Evolutionary conservation across 352 stramenopile species (phyloP).

Genomic region (Phytophthora vignae): DNA sequence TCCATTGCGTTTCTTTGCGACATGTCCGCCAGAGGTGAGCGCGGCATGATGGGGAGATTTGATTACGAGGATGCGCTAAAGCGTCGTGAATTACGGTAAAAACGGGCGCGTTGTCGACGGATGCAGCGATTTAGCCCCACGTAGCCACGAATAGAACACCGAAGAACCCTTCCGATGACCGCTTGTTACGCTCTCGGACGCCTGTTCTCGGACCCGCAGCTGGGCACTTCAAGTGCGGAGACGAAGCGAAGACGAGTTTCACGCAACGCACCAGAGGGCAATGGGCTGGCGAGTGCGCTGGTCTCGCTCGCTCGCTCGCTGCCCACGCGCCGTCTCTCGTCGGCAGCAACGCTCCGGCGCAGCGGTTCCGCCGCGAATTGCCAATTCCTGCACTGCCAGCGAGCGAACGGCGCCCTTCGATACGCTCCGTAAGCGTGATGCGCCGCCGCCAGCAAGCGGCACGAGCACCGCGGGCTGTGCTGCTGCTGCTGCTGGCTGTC

Average conservation of each 20-base stretch:
- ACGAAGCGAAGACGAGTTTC: neutral
- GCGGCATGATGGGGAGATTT: slow-evolving; percentile 15
- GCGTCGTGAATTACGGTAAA: slow-evolving; percentile 9
- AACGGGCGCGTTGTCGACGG: neutral
- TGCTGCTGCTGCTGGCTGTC: neutral
- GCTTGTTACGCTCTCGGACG: slow-evolving; percentile 30
- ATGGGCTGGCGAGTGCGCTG: neutral
- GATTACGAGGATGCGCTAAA: slow-evolving; percentile 28
- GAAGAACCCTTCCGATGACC: slow-evolving; percentile 7
- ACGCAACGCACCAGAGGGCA: neutral
- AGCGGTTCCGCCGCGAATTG: slow-evolving; percentile 4
- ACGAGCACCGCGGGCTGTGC: neutral
- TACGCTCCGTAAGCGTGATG: neutral
- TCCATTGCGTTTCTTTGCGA: slow-evolving; percentile 23
- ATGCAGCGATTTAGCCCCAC: slow-evolving; percentile 10
- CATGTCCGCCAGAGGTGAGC: slow-evolving; percentile 8
- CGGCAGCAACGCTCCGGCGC: neutral
- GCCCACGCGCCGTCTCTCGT: neutral
- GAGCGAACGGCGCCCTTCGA: neutral
- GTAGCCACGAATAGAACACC: slow-evolving; percentile 20
- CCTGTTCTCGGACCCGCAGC: slow-evolving; percentile 24
- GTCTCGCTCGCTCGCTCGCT: neutral
- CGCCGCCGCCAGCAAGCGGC: too few relatives aligned
- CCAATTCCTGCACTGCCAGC: slow-evolving; percentile 1
- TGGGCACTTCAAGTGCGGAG: slow-evolving; percentile 7